A percentile compares a stretch with the other conserved stretches of the same genome.
Conservation (phyloP, 2,329 filamentous ascomycete genomes). For the Paradendryphiella salina region DNA sequence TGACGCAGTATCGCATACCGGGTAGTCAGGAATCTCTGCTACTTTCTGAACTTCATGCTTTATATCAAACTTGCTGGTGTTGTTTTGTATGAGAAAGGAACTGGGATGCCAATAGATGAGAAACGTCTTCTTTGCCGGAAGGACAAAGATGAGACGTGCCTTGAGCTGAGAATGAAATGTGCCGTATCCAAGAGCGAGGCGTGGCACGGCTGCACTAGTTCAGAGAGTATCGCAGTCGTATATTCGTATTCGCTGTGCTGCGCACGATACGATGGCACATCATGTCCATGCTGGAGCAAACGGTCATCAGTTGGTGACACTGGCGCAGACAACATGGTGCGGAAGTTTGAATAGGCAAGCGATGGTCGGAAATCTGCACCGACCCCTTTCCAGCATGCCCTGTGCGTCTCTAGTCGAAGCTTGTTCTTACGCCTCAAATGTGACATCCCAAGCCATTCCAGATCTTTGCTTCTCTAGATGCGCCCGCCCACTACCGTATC, state of each 20-base stretch:
- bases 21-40: background rate
- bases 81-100: background rate
- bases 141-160: too few relatives aligned
- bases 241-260: too few relatives aligned
- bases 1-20: background rate
- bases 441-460: background rate
- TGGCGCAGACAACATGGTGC: background rate
- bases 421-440: slow-evolving; percentile 5
- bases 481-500: background rate
- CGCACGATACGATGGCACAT: too few relatives aligned
- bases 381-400: slow-evolving; percentile 3
- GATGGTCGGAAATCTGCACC: background rate
- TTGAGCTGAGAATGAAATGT: too few relatives aligned
- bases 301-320: too few relatives aligned
- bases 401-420: background rate
- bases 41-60: background rate
- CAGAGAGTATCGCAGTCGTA: too few relatives aligned
- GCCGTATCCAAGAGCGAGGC: too few relatives aligned
- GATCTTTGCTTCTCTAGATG: background rate
- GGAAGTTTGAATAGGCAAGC: background rate
- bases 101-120: too few relatives aligned
- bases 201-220: too few relatives aligned
- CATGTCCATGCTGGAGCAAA: too few relatives aligned
- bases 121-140: too few relatives aligned
- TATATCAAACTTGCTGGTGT: background rate